Evolutionary conservation across 495 filamentous ascomycete genomes (phyloP), one percentile per base, ranked within the genome.

Genomic region (Terfezia boudieri): DNA sequence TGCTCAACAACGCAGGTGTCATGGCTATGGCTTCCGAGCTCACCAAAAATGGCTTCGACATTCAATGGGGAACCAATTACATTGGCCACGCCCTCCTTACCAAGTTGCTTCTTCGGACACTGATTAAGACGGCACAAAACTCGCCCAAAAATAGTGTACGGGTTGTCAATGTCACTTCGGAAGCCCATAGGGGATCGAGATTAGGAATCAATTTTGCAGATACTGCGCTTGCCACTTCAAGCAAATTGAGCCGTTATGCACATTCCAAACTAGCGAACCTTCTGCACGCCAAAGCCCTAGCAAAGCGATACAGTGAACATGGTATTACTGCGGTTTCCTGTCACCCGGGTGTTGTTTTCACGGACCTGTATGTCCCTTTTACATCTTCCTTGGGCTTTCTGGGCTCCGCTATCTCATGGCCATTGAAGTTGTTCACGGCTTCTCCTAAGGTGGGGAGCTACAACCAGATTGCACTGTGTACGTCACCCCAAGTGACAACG

Each of bases 41-140:
- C 1, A 80, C 79, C 49, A 26, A 51, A 32, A 5, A 51, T 23
- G 23, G 23, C 49, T 26, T 22, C 23, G 81, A 86, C 60, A 70
- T 78, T 36, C 78, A 83, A 54, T 77, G 85, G 56, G 79, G 76
- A n/a, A 78, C 76, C 5, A 87, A 86, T 61, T 75, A 86, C 62
- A 64, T 86, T 55, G 78, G 75, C 6, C 81, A 83, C 59, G 77
- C 76, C 41, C 70, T 84, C 8, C 68, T 87, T 26, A 78, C 76
- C 20, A 72, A 74, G 50, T 67, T 80, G 8, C 68, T 87, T 8
- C 69, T 84, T 8, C 74, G 79, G 0, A 70, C 69, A 1, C 64
- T 86, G n/a, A 66, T 17, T 5, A 32, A 26, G 4, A 51, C 36
- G 9, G 22, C 53, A 0, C 23, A 20, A n/a, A 22, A 38, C 12